These are phyloP conservation scores for Apiospora arundinis DNA, from an alignment of 2,329 filamentous ascomycete genomes.

Conservation along the genomic window DNA sequence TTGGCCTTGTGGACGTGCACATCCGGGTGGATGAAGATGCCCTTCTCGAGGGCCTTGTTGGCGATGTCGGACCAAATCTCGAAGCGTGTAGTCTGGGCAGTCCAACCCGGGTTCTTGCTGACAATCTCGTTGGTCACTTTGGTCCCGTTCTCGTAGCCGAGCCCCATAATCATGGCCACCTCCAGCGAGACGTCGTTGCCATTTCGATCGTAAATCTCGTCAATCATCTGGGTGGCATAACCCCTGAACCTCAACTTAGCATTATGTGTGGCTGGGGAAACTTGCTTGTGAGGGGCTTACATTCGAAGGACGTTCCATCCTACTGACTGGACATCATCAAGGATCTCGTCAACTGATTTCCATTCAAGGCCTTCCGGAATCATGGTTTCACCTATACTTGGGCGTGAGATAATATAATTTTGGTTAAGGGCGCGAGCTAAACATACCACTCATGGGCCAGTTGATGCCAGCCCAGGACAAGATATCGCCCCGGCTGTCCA, in stretches of 20 bases:
- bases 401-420: conserved; percentile 26
- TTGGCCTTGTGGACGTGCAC: conserved; percentile 48
- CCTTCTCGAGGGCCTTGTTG: conserved; percentile 38
- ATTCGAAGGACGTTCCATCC: conserved; percentile 63
- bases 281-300: conserved; percentile 27
- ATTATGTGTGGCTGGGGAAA: conserved; percentile 8
- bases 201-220: conserved; percentile 49
- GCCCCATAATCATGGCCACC: conserved; percentile 45
- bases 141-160: conserved; percentile 56
- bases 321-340: conserved; percentile 54
- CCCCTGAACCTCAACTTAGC: conserved; percentile 40
- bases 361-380: conserved; percentile 63
- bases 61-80: conserved; percentile 49
- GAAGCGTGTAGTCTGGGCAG: conserved; percentile 52
- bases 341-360: conserved; percentile 54
- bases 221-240: conserved; percentile 63
- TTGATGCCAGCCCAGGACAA: conserved; percentile 46
- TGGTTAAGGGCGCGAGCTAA: too few relatives aligned
- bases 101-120: conserved; percentile 56
- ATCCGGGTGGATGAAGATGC: conserved; percentile 48
- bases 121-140: conserved; percentile 53
- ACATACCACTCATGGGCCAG: conserved; percentile 44
- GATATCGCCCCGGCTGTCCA: conserved; percentile 44
- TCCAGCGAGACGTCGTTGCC: conserved; percentile 47
- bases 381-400: conserved; percentile 54